Evolutionary conservation across 208 protist genomes (phyloP), one percentile per base, ranked within the genome.

Genomic region (Wallacemonas sp.): DNA sequence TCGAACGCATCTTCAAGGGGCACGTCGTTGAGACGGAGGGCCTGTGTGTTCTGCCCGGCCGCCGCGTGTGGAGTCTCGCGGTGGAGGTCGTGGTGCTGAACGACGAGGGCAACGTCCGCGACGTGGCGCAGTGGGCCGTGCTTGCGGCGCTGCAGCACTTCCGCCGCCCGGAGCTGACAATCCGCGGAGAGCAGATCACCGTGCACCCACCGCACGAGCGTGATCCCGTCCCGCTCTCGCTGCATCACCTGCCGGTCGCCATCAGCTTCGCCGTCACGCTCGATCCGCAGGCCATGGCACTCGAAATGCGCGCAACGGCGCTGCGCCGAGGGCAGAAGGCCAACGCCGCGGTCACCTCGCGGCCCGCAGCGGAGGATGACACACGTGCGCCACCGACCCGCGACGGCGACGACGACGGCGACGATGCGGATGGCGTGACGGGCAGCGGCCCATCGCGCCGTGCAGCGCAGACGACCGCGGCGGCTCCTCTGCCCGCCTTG

Each of bases 21-120:
- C 81, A 87, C 61, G 96, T 98, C 1, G 69, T 99, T 1, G 97
- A 99, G 80, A 97, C 90, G 8, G 98, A 99, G 68, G 79, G 86
- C 12, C 82, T 99, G 21, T 99, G 98, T 72, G 92, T 99, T 27
- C 65, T 99, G 29, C 91, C 97, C 1, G 95, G 95, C 17, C 79
- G 86, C 24, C 92, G 93, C 19, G 97, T 98, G 63, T 98, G 94
- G 92, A 91, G 84, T 36, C 63, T 99, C 6, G 65, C 70, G 14
- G 77, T 87, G 11, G 87, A 97, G 39, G 79, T 99, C 26, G 67
- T 87, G 14, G 69, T 99, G 12, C 38, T 98, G n/a, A 97, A 99
- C 72, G 76, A 99, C 70, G 92, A 95, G 70, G 97, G 98, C 23
- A 98, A 98, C 77, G 36, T 92, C 23, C 70, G 81, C 1, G 98